Conservation (phyloP, 805 yeast genomes). For the Barnettozyma californica region DNA sequence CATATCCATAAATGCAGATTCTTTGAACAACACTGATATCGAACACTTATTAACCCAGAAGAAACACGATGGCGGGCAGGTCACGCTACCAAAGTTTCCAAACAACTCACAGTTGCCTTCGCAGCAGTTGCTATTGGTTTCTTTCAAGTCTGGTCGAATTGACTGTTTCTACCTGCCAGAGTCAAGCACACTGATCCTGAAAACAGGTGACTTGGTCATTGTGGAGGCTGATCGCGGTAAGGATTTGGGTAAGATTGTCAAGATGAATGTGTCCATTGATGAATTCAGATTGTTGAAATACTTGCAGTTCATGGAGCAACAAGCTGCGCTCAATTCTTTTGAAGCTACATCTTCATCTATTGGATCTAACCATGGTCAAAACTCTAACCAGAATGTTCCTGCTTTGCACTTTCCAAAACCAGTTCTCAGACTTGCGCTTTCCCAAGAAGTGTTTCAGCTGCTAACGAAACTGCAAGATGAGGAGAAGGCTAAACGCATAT, state of each 20-base stretch:
- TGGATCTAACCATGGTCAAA: not conserved
- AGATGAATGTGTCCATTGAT: slow-evolving; percentile 56
- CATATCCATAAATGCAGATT: slow-evolving; percentile 15
- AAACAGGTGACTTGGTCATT: slow-evolving; percentile 61
- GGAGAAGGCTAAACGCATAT: slow-evolving; percentile 45
- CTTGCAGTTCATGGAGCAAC: slow-evolving; percentile 67
- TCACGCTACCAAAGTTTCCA: slow-evolving; percentile 19
- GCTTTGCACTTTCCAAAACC: slow-evolving; percentile 56
- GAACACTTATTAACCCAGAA: slow-evolving; percentile 12
- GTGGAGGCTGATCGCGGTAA: slow-evolving; percentile 84
- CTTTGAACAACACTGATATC: slow-evolving; percentile 5
- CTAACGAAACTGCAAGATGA: slow-evolving; percentile 66
- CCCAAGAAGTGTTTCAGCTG: slow-evolving; percentile 60
- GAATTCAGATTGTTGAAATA: slow-evolving; percentile 70
- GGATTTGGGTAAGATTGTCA: slow-evolving; percentile 71
- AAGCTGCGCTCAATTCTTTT: slow-evolving; percentile 39
- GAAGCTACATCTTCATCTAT: slow-evolving; percentile 12
- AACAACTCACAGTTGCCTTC: slow-evolving; percentile 20
- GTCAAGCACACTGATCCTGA: slow-evolving; percentile 30
- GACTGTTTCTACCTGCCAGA: slow-evolving; percentile 68
- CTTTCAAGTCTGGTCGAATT: slow-evolving; percentile 73
- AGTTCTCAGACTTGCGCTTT: slow-evolving; percentile 69
- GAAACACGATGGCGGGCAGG: slow-evolving; percentile 3
- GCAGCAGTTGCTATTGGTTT: slow-evolving; percentile 50
- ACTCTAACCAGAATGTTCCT: slow-evolving; percentile 13